phyloP scores from a whole-genome alignment of 768 basidiomycete genomes.

The Mycena haematopus region DNA sequence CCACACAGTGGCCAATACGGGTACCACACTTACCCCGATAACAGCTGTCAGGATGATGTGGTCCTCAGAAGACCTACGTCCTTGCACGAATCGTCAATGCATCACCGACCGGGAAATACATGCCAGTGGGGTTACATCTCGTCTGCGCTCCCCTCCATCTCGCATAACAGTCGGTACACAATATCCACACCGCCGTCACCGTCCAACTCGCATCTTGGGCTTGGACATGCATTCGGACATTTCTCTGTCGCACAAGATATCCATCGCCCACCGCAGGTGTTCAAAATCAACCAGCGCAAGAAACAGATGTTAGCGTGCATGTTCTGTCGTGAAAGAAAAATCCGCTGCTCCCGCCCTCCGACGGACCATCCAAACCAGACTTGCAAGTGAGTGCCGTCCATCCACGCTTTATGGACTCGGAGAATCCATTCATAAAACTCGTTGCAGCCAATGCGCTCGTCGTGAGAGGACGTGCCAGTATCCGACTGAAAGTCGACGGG shows the following conservation, averaged over 20 bases:
- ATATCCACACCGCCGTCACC: slow-evolving; percentile 3
- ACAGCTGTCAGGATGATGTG: not conserved
- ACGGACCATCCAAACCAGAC: slow-evolving; percentile 21
- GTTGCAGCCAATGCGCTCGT: slow-evolving; percentile 19
- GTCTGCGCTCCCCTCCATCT: slow-evolving; percentile 7
- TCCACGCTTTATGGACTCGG: not conserved
- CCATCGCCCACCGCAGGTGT: slow-evolving; percentile 17
- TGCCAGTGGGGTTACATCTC: slow-evolving; percentile 6
- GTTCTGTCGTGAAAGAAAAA: slow-evolving; percentile 24
- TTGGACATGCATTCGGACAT: not conserved
- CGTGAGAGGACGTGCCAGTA: slow-evolving; percentile 19
- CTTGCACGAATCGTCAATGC: not conserved
- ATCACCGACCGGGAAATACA: not conserved
- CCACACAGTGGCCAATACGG: not conserved
- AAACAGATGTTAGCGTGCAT: slow-evolving; percentile 25
- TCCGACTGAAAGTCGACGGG: slow-evolving; percentile 11
- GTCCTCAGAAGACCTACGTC: not conserved
- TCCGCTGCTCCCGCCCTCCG: slow-evolving; percentile 15
- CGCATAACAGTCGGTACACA: not conserved
- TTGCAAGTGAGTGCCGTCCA: slow-evolving; percentile 16
- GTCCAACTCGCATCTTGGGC: not conserved
- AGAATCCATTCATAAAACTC: not conserved
- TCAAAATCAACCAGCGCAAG: slow-evolving; percentile 23
- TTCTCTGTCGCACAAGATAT: slow-evolving; percentile 10
- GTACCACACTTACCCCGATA: not conserved